Base-by-base conservation (phyloP, 495 filamentous ascomycete species). In the Parmelia sp. region DNA sequence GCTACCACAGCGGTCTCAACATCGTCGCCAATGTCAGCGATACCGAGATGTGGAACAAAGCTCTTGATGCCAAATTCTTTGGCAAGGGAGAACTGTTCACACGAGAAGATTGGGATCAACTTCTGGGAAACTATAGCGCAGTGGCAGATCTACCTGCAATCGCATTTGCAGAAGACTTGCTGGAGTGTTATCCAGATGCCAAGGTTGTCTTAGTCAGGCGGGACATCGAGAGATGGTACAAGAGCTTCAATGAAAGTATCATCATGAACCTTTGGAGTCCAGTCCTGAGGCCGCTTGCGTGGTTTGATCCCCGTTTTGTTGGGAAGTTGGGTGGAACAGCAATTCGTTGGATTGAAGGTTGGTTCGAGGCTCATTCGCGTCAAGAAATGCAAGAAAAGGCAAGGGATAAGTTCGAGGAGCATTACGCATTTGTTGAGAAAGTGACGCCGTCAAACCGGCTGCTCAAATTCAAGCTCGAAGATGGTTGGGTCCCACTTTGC, bases 31-130 rank as follows among this genome's bases (percentile, higher is more conserved):
- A 58, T 35, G 73, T 77, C 15, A 73, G 68, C 8, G 78, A 82
- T 65, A 73, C 71, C 25, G 69, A 69, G 0, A 77, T 79, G 57
- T 85, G 83, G 83, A 74, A 74, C 44, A 75, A 79, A 44, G 82
- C 82, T 12, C 72, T 84, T 14, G 74, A 75, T 1, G 80, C 78
- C 45, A 84, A 84, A 65, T 83, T 79, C 72, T 74, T 76, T 64
- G 62, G 64, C 29, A 45, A 58, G 14, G 66, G 76, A 1, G 73
- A 72, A 35, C 71, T 69, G 7, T 84, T 79, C 72, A 77, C 74
- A n/a, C 74, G 77, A 10, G 69, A 74, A 59, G 78, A 84, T 63
- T 84, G 78, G 77, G 83, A 86, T 68, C 72, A 78, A 65, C 73
- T 86, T 4, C 77, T 84, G 6, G 61, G 36, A 27, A n/a, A 55